phyloP scores from a whole-genome alignment of 2,329 filamentous ascomycete species.

The Fusarium multiceps region DNA sequence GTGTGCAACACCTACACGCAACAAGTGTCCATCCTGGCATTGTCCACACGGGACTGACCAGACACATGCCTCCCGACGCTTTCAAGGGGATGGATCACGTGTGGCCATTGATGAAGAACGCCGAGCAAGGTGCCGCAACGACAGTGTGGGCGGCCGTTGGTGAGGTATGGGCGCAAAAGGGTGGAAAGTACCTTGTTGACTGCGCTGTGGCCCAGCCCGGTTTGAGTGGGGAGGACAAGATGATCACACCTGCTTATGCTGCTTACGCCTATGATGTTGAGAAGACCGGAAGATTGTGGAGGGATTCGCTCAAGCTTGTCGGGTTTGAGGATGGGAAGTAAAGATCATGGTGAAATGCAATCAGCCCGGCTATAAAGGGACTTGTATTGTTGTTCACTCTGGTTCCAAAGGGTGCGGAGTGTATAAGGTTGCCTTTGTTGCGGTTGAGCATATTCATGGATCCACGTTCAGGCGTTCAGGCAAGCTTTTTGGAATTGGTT shows the following conservation, averaged over 20 bases:
- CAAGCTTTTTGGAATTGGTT: no score
- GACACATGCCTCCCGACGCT: not conserved
- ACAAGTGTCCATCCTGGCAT: conserved; percentile 34
- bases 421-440: not conserved
- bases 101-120: not conserved
- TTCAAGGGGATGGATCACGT: not conserved
- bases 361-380: not conserved
- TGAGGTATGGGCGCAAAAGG: not conserved
- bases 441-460: not conserved
- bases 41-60: not conserved
- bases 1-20: conserved; percentile 18
- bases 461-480: rapidly evolving
- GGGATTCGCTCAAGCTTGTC: not conserved
- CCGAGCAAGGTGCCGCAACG: not conserved
- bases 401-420: rapidly evolving
- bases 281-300: not conserved
- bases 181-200: not conserved
- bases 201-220: not conserved
- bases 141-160: not conserved
- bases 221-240: not conserved
- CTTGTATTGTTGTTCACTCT: not conserved
- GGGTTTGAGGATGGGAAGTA: not conserved
- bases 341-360: not conserved
- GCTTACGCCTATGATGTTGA: not conserved
- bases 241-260: not conserved